Conservation (phyloP, 805 yeast species). For the Torulaspora franciscae region DNA sequence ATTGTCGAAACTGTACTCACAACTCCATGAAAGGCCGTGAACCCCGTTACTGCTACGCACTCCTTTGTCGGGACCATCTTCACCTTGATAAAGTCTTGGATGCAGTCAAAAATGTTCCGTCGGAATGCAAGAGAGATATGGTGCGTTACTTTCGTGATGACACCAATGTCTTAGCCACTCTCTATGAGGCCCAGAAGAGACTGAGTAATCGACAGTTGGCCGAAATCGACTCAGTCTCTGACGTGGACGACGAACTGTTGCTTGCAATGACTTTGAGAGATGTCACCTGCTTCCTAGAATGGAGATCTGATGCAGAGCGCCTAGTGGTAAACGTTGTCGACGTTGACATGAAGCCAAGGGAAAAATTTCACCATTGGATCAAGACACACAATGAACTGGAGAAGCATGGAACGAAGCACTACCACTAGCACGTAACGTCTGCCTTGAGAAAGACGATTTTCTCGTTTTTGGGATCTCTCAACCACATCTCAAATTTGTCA, state of each 20-base stretch:
- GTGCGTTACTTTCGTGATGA: conserved; percentile 19
- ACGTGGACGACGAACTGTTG: conserved; percentile 22
- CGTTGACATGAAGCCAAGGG: conserved; percentile 47
- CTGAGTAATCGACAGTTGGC: conserved; percentile 3
- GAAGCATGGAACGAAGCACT: conserved; percentile 30
- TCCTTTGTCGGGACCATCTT: conserved; percentile 12
- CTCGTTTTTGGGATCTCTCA: conserved; percentile 10
- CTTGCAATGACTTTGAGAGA: conserved; percentile 39
- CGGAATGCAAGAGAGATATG: conserved; percentile 15
- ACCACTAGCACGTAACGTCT: conserved; percentile 11
- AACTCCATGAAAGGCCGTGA: conserved; percentile 21
- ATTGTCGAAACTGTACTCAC: conserved; percentile 33
- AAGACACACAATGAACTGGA: conserved; percentile 35
- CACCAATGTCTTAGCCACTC: conserved; percentile 21
- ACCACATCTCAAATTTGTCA: conserved; percentile 5
- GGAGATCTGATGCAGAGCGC: conserved; percentile 13
- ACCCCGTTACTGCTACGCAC: conserved; percentile 24
- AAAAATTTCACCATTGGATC: conserved; percentile 47
- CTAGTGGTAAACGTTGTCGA: conserved; percentile 40
- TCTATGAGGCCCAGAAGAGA: conserved; percentile 25
- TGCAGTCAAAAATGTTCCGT: conserved; percentile 10
- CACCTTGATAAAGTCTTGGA: conserved; percentile 13
- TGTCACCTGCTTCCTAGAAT: conserved; percentile 34
- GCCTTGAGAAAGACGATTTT: conserved; percentile 7
- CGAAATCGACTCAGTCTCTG: conserved; percentile 6